Evolutionary conservation across 2,329 filamentous ascomycete genomes (phyloP).

Genomic region (Chrysoporthe cubensis): DNA sequence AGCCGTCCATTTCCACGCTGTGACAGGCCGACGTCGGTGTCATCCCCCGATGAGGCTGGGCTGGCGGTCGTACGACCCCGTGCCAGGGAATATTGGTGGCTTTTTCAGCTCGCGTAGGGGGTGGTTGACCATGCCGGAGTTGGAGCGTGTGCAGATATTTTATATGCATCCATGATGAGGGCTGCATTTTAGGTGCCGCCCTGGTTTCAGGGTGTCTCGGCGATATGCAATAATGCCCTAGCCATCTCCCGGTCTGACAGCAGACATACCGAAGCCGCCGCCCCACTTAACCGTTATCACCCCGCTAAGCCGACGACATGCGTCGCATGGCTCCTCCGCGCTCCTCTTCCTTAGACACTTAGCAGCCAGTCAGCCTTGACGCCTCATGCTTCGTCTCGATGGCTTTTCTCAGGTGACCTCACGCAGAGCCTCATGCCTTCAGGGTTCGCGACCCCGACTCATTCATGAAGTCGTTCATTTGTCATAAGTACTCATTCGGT

Average conservation of each 20-base stretch:
- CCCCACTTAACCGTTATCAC: conserved; percentile 9
- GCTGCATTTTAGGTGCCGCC: neutral
- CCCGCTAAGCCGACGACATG: conserved; percentile 11
- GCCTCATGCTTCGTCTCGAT: neutral
- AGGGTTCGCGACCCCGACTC: neutral
- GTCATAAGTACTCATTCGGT: conserved; percentile 3
- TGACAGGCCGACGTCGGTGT: neutral
- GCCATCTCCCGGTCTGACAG: no score
- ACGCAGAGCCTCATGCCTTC: conserved; percentile 9
- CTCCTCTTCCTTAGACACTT: neutral
- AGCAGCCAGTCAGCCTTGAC: neutral
- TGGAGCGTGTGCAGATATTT: neutral
- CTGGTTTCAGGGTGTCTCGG: neutral
- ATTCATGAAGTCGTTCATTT: neutral
- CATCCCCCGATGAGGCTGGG: neutral
- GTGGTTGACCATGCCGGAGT: neutral
- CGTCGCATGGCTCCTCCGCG: neutral
- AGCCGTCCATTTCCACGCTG: neutral
- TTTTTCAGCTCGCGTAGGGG: neutral
- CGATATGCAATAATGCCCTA: conserved; percentile 2
- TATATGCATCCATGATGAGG: no score
- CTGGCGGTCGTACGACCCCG: neutral
- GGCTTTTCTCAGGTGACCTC: neutral
- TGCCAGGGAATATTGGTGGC: neutral
- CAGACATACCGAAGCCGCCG: neutral